Base-by-base conservation (phyloP, 2,329 filamentous ascomycete genomes). In the Thielaviopsis euricoi region DNA sequence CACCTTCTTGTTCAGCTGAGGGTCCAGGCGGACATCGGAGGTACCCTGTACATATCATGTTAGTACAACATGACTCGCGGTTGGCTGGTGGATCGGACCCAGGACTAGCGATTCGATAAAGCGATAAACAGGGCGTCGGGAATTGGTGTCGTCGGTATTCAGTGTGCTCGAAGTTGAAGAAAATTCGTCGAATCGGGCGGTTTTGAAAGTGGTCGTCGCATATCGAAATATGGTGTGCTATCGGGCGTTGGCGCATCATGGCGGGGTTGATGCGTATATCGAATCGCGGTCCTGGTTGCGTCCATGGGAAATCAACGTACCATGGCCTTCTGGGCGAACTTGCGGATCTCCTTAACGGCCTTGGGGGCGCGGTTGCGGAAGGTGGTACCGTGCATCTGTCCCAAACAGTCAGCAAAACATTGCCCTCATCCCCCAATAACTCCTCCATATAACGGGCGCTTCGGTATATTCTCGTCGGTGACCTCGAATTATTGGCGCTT, bases 311-410 rank as follows among this genome's bases (percentile, higher is more conserved):
- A 56, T 59, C 52, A 55, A 64, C 89, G 74, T 89, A 98, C 93
- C 94, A 98, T 98, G 69, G 91, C 86, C 80, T 89, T 81, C 72
- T 81, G 77, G 69, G 93, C 89, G 72, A 98, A 98, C 69, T 79
- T 82, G 78, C 89, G 88, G 81, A 98, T 97, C 86, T 97, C 93
- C 87, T 98, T 98, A 82, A 98, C 94, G 71, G 93, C 93, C 71
- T 83, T 82, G 74, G 93, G 93, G 74, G 94, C 94, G 74, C 93
- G 84, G 89, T 98, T 97, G 87, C 98, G 98, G 89, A 98, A 98
- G 74, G 82, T 83, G 66, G 93, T 87, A 76, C 93, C 93, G 78
- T 97, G 90, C 73, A 96, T 80, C 93, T 97, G 75, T 65, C 25
- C 57, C 26, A 60, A 43, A 52, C 56, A 53, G 67, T 74, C 68